These are phyloP conservation scores for Lachnellula cervina DNA, from an alignment of 2,329 filamentous ascomycete species.

Conservation along the genomic window DNA sequence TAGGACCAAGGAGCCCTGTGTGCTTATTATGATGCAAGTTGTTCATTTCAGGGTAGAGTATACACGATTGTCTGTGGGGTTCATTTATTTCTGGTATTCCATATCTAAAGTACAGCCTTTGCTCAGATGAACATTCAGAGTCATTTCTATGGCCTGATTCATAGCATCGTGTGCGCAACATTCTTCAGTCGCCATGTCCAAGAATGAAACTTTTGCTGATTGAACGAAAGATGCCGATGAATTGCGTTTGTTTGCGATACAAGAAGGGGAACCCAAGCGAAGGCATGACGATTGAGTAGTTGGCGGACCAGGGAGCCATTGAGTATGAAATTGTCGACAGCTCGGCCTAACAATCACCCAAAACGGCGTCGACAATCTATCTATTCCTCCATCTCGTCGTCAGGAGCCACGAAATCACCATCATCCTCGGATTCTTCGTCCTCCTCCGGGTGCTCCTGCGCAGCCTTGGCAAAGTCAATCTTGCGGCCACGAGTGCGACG, in stretches of 20 bases:
- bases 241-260: slow-evolving; percentile 3
- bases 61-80: background rate
- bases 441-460: slow-evolving; percentile 68
- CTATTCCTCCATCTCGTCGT: slow-evolving; percentile 66
- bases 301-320: slow-evolving; percentile 8
- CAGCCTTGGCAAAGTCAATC: slow-evolving; percentile 92
- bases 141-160: slow-evolving; percentile 10
- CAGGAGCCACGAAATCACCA: slow-evolving; percentile 55
- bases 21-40: background rate
- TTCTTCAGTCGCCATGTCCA: slow-evolving; percentile 20
- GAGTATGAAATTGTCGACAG: slow-evolving; percentile 10
- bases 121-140: slow-evolving; percentile 4
- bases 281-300: background rate
- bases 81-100: slow-evolving; percentile 1
- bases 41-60: background rate
- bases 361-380: slow-evolving; percentile 2
- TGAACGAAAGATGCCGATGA: slow-evolving; percentile 8
- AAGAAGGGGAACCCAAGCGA: slow-evolving; percentile 14
- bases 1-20: background rate
- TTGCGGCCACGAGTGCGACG: slow-evolving; percentile 85
- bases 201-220: slow-evolving; percentile 18
- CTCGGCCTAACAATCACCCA: slow-evolving; percentile 8
- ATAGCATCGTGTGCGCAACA: slow-evolving; percentile 22
- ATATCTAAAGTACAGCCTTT: slow-evolving; percentile 20
- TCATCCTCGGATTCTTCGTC: slow-evolving; percentile 78